Percentiles rank a stretch among this genome's conserved stretches.
Conservation (phyloP, 108 stramenopile species). For the Cylindrotheca fusiformis region DNA sequence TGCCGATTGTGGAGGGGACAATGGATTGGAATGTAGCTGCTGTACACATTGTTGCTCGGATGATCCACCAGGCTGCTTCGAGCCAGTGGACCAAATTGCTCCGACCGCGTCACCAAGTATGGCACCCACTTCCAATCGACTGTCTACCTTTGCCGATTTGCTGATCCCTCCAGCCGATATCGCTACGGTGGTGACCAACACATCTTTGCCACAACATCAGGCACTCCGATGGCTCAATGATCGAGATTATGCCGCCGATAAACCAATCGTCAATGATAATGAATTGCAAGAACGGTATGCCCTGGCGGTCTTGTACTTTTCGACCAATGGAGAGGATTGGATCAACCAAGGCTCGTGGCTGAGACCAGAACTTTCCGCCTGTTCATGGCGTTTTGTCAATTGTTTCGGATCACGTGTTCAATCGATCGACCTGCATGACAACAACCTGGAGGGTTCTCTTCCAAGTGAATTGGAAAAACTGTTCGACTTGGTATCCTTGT, state of each 20-base stretch:
- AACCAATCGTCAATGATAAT: neutral
- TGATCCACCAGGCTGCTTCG: too few relatives aligned
- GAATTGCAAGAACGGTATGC: conserved; percentile 30
- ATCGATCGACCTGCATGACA: neutral
- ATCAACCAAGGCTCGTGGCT: conserved; percentile 18
- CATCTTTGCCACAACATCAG: neutral
- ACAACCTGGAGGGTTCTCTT: conserved; percentile 17
- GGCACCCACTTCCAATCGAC: too few relatives aligned
- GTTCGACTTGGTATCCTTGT: neutral
- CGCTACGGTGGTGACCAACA: too few relatives aligned
- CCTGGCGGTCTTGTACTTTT: conserved; percentile 42
- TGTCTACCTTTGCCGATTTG: too few relatives aligned
- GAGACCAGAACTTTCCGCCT: neutral
- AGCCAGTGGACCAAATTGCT: too few relatives aligned
- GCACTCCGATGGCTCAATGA: neutral
- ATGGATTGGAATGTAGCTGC: conserved; percentile 11
- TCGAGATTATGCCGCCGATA: neutral
- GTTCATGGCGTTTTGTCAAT: conserved; percentile 15
- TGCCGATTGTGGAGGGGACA: conserved; percentile 19
- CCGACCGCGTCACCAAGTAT: too few relatives aligned
- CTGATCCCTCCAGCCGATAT: too few relatives aligned
- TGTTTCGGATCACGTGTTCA: neutral
- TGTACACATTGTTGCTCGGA: conserved; percentile 22
- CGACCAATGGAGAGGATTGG: conserved; percentile 30
- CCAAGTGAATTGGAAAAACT: conserved; percentile 15